Base-by-base conservation (phyloP, 306 rosid genomes). In the barrel medic (Medicago truncatula) region DNA sequence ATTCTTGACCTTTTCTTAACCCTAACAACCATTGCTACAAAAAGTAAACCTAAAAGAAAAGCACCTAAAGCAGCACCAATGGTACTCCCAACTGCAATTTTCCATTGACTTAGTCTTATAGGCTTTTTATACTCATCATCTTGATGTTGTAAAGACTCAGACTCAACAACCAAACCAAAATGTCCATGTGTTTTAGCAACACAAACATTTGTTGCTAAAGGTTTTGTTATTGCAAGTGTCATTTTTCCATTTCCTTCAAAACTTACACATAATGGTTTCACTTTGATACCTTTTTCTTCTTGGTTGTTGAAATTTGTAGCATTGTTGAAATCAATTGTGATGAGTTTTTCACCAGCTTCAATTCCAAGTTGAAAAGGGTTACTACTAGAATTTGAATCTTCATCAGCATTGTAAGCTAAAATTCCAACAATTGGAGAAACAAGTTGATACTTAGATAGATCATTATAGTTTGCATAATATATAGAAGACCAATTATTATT, bases 11-110 rank as follows among this genome's bases (percentile, higher is more conserved):
- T 86, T 84, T 95, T 90, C 90, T 95, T 95, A 67, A 83, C 99
- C 85, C 92, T 89, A 34, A 88, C 96, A 58, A 95, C 81, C 99
- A 95, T 90, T 15, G 99, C 99, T 80, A 95, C 93, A 67, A 95
- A 81, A 69, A 95, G 91, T 84, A 95, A 40, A 2, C 96, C 93
- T 64, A 92, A 20, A 17, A 95, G 97, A 72, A 92, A 86, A 77
- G 87, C 97, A 31, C 96, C 99, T 69, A 95, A 34, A 8, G 92
- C 90, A 66, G 92, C 92, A 4, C 99, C 99, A 9, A 95, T 72
- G 5, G 97, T 80, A 75, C 93, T 92, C 9, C 99, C 97, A 12
- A 92, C 88, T 0, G 83, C 97, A 41, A 92, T 87, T 79, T 91
- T 95, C 99, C 97, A 95, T 83, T 63, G 83, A 57, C 93, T 86